Evolutionary conservation across 208 protist genomes (phyloP).

Genomic region (Leishmania major): DNA sequence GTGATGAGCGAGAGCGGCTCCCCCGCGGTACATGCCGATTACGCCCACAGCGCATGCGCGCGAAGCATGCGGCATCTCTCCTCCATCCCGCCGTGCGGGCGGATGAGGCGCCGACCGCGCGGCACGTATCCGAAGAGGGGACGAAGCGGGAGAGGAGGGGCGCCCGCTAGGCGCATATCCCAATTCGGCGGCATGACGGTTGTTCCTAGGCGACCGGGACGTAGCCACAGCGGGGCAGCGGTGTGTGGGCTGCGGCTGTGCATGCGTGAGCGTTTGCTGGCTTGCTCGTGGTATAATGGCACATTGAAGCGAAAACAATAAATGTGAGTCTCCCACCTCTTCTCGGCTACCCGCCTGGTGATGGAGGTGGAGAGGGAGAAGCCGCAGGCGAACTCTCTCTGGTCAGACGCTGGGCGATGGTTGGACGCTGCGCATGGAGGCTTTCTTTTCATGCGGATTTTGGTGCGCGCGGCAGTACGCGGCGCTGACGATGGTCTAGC

Average conservation of each 20-base stretch:
- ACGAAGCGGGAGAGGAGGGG: too few relatives aligned
- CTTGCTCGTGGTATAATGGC: too few relatives aligned
- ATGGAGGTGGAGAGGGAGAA: neutral
- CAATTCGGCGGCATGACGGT: neutral
- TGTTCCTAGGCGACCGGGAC: neutral
- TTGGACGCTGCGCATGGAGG: neutral
- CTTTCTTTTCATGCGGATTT: neutral
- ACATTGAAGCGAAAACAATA: neutral
- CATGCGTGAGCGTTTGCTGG: too few relatives aligned
- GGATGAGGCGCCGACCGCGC: too few relatives aligned
- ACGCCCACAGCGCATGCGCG: too few relatives aligned
- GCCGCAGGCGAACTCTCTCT: neutral
- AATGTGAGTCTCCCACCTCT: neutral
- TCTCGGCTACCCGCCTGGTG: neutral
- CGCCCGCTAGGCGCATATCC: neutral
- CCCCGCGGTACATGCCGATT: too few relatives aligned
- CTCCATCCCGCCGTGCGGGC: too few relatives aligned
- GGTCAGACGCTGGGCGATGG: neutral
- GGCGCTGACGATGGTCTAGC: neutral
- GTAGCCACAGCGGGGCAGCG: neutral
- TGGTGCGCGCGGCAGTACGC: neutral
- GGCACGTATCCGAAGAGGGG: too few relatives aligned
- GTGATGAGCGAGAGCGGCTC: too few relatives aligned
- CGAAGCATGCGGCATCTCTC: too few relatives aligned
- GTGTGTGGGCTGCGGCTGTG: neutral